Base-by-base conservation (phyloP, 2,329 filamentous ascomycete species). In the Fusarium xyrophilum region DNA sequence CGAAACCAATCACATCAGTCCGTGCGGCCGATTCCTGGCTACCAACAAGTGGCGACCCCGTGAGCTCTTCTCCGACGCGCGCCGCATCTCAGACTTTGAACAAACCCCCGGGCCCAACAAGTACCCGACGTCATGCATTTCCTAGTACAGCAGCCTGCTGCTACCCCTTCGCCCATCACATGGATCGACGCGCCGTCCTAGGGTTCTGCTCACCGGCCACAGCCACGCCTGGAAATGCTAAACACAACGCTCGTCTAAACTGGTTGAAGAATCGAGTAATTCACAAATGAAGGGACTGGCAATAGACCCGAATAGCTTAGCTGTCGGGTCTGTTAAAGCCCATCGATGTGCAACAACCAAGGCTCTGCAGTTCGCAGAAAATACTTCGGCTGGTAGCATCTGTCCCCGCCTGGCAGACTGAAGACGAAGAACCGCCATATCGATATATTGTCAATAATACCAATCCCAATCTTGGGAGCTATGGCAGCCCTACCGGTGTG, bases 131-230 rank as follows among this genome's bases (percentile, higher is more conserved):
- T 74, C 69, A 74, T 73, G 63, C 63, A 60, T 66, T 73, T 73
- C 72, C 72, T 38, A 67, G 70, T 73, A 55, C 52, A 72, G 72
- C 72, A 62, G 35, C 52, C 60, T 74, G 69, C 72, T 68, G 57
- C 60, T 68, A 56, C 56, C 71, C 58, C 68, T 60, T 71, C 62
- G 47, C 59, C 64, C 64, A 61, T 73, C 65, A 73, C 72, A 74
- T 74, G 72, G 72, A 74, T 74, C 62, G 50, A 51, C 60, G 56
- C 42, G 42, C 56, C 52, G 51, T 51, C 57, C 67, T 65, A 64
- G 63, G 65, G 63, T 61, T 65, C 53, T 67, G 60, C 67, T 73
- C 70, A 73, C 72, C 72, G 69, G 72, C 67, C 63, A 53, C 63
- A 74, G 70, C 67, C 67, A 74, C 67, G 64, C 60, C 60, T 67